Conservation (phyloP, 768 basidiomycete species). For the Pisolithus albus region DNA sequence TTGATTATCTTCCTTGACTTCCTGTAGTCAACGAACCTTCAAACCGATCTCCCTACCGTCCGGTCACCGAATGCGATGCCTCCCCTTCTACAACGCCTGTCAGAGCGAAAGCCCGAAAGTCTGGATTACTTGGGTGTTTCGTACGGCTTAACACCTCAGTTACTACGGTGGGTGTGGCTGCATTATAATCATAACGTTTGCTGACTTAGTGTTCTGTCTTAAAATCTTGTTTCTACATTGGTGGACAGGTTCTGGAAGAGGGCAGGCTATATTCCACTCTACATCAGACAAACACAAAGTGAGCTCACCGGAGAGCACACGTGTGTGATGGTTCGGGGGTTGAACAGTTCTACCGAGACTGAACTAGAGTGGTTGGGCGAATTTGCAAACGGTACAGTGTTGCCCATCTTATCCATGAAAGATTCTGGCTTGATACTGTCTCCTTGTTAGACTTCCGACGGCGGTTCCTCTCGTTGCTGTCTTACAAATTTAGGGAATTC, state of each 20-base stretch:
- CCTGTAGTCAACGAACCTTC: constrained; percentile 44
- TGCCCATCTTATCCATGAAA: not conserved
- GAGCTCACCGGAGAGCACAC: constrained; percentile 96
- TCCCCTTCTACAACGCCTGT: constrained; percentile 82
- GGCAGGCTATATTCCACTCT: constrained; percentile 84
- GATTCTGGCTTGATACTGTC: not conserved
- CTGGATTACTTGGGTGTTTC: constrained; percentile 96
- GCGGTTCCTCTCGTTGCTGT: constrained; percentile 82
- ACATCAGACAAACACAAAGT: constrained; percentile 88
- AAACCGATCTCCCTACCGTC: constrained; percentile 72
- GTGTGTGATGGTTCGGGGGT: constrained; percentile 87
- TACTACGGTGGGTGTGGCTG: constrained; percentile 53
- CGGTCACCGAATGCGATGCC: constrained; percentile 79
- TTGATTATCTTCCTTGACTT: not conserved
- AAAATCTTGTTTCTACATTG: not conserved
- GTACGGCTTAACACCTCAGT: constrained; percentile 83
- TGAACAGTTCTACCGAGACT: constrained; percentile 57
- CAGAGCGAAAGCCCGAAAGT: constrained; percentile 82
- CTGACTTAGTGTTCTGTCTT: not conserved
- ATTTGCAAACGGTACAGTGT: constrained; percentile 67
- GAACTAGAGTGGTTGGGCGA: constrained; percentile 82
- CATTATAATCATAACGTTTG: not conserved
- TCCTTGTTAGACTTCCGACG: constrained; percentile 74
- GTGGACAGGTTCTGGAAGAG: constrained; percentile 85
- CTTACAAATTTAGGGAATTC: constrained; percentile 94